These are phyloP conservation scores for Nemania sp. DNA, from an alignment of 2,329 filamentous ascomycete genomes.

Conservation along the genomic window DNA sequence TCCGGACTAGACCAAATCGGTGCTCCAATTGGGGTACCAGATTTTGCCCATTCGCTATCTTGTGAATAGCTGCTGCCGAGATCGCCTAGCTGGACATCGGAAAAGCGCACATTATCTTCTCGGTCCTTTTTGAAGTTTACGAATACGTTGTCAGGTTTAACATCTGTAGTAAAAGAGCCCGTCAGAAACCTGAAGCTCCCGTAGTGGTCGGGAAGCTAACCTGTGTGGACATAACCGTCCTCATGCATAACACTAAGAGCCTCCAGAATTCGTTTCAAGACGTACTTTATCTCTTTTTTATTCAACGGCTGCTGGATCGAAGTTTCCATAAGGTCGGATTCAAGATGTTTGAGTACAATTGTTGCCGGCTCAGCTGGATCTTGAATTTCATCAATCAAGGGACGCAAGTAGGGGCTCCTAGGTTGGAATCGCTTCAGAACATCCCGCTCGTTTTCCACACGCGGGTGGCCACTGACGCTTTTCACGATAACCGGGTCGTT, in stretches of 20 bases:
- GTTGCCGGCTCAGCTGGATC: slow-evolving; percentile 8
- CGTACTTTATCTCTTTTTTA: slow-evolving; percentile 47
- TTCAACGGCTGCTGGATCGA: too few relatives aligned
- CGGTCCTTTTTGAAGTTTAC: slow-evolving; percentile 41
- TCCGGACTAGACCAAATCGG: too few relatives aligned
- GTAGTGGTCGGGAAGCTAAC: slow-evolving; percentile 34
- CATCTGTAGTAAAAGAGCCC: slow-evolving; percentile 40
- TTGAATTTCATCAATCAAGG: slow-evolving; percentile 13
- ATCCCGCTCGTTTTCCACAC: slow-evolving; percentile 12
- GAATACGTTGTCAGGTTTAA: slow-evolving; percentile 48
- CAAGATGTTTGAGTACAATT: slow-evolving; percentile 44
- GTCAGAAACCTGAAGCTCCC: slow-evolving; percentile 13
- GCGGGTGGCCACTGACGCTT: background rate
- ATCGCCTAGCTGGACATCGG: slow-evolving; percentile 12
- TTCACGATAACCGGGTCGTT: too few relatives aligned
- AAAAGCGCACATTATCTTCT: slow-evolving; percentile 1
- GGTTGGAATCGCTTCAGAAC: slow-evolving; percentile 10
- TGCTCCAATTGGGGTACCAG: too few relatives aligned
- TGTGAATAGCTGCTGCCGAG: background rate
- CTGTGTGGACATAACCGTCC: slow-evolving; percentile 46
- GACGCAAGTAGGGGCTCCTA: background rate
- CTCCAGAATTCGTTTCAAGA: slow-evolving; percentile 42
- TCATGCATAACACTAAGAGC: slow-evolving; percentile 44
- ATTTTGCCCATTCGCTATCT: too few relatives aligned
- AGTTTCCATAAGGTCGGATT: slow-evolving; percentile 43